Evolutionary conservation across 202 grass and related monocot species (phyloP).

Genomic region (Setaria italica): DNA sequence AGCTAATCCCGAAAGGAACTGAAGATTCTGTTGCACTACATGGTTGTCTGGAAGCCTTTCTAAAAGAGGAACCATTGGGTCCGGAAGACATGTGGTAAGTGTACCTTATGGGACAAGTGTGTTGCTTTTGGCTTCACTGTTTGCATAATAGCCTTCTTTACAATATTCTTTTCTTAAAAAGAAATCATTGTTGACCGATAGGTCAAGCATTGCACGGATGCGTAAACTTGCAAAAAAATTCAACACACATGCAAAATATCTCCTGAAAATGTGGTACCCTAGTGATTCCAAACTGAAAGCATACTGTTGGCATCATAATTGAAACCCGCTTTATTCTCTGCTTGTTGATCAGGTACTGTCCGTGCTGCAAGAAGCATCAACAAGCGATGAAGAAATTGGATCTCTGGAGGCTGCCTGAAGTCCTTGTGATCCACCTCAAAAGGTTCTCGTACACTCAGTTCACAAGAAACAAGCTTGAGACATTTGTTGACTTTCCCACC

Average conservation of each 20-base stretch:
- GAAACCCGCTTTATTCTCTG: constrained; percentile 19
- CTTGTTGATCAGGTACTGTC: constrained; percentile 85
- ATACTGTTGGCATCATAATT: constrained; percentile 43
- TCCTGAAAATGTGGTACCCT: background rate
- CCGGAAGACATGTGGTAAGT: constrained; percentile 95
- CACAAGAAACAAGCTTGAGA: constrained; percentile 94
- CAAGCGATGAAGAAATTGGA: constrained; percentile 96
- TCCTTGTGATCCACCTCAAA: constrained; percentile 96
- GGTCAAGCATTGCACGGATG: background rate
- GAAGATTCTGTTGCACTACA: constrained; percentile 77
- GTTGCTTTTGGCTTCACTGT: constrained; percentile 52
- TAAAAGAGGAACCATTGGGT: constrained; percentile 88
- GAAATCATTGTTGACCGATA: constrained; percentile 14
- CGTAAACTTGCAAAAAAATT: constrained; percentile 18
- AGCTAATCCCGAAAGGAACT: constrained; percentile 65
- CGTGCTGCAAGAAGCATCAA: constrained; percentile 89
- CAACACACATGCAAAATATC: constrained; percentile 4
- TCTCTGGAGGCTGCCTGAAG: constrained; percentile 94
- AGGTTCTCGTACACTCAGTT: constrained; percentile 88
- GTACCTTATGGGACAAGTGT: constrained; percentile 44
- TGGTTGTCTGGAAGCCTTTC: constrained; percentile 92
- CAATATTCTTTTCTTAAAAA: constrained; percentile 33
- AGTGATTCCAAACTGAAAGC: constrained; percentile 24
- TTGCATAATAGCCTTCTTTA: constrained; percentile 30
- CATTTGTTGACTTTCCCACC: constrained; percentile 90